phyloP scores from a whole-genome alignment of 768 basidiomycete species.

The Tylopilus felleus region DNA sequence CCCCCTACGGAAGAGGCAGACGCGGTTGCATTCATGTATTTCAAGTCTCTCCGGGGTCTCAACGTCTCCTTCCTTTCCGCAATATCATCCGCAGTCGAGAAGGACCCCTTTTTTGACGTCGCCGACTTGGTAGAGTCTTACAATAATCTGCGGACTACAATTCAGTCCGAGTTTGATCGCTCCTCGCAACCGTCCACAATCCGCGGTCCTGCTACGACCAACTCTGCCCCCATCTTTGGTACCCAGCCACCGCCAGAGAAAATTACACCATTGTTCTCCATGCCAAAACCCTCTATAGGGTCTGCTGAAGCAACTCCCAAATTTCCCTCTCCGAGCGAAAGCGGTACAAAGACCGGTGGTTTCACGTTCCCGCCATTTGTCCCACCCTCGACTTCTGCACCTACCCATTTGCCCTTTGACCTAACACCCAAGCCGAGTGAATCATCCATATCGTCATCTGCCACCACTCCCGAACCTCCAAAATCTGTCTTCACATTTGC shows the following conservation, averaged over 20 bases:
- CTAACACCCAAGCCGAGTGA: constrained; percentile 21
- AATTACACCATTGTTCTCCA: constrained; percentile 14
- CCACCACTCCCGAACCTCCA: constrained; percentile 16
- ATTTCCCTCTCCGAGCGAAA: constrained; percentile 13
- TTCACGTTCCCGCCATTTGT: constrained; percentile 28
- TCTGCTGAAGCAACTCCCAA: constrained; percentile 15
- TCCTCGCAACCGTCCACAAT: constrained; percentile 18
- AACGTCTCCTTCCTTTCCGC: constrained; percentile 64
- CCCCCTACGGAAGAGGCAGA: constrained; percentile 27
- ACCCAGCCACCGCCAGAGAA: constrained; percentile 16
- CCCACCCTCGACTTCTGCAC: constrained; percentile 16
- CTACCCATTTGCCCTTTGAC: constrained; percentile 12
- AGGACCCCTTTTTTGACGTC: constrained; percentile 70
- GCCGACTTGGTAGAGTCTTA: constrained; percentile 56
- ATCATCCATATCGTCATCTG: constrained; percentile 7
- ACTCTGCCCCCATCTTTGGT: constrained; percentile 12
- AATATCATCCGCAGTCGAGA: constrained; percentile 54
- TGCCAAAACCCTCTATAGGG: constrained; percentile 36
- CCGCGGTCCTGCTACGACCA: constrained; percentile 6
- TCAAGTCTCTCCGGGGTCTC: constrained; percentile 68
- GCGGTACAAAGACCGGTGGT: constrained; percentile 16
- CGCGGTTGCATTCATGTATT: constrained; percentile 49
- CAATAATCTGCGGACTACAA: constrained; percentile 48
- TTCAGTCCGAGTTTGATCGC: constrained; percentile 54
- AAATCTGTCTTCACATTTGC: constrained; percentile 32